A percentile compares a stretch with the other conserved stretches of the same genome.
These are phyloP conservation scores for Lathyrus aphaca DNA, from an alignment of 306 rosid genomes.

Conservation along the genomic window DNA sequence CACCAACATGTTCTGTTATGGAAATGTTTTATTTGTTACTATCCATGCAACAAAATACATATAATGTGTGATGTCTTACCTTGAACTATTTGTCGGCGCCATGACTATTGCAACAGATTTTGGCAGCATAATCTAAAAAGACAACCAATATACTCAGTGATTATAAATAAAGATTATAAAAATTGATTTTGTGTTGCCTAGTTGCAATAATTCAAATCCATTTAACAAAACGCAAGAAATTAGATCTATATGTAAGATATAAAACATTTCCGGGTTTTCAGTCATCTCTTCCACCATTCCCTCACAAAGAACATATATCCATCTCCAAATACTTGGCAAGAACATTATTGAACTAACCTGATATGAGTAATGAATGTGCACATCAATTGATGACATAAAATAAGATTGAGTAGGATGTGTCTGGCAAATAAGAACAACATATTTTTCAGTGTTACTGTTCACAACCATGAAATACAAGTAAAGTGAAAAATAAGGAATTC, in stretches of 20 bases:
- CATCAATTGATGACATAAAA: conserved; percentile 96
- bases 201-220: conserved; percentile 9
- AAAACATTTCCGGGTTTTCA: no score
- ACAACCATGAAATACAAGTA: conserved; percentile 6
- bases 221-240: no score
- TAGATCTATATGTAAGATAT: no score
- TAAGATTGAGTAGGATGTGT: no score
- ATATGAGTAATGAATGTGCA: conserved; percentile 97
- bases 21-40: not conserved
- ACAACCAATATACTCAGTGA: no score
- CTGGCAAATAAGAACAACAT: conserved; percentile 59
- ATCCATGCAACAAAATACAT: conserved; percentile 10
- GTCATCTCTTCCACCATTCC: no score
- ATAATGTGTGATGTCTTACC: conserved; percentile 53
- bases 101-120: conserved; percentile 97
- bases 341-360: conserved; percentile 60
- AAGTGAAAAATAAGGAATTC: conserved; percentile 23
- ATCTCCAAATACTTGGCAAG: not conserved
- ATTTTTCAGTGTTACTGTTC: no score
- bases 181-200: no score
- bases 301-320: no score
- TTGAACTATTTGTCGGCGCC: no score
- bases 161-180: conserved; percentile 21
- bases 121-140: conserved; percentile 86
- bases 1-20: conserved; percentile 7